A percentile compares a stretch with the other conserved stretches of the same genome.
Conservation (phyloP, 2,329 filamentous ascomycete genomes). For the Zalaria obscura region DNA sequence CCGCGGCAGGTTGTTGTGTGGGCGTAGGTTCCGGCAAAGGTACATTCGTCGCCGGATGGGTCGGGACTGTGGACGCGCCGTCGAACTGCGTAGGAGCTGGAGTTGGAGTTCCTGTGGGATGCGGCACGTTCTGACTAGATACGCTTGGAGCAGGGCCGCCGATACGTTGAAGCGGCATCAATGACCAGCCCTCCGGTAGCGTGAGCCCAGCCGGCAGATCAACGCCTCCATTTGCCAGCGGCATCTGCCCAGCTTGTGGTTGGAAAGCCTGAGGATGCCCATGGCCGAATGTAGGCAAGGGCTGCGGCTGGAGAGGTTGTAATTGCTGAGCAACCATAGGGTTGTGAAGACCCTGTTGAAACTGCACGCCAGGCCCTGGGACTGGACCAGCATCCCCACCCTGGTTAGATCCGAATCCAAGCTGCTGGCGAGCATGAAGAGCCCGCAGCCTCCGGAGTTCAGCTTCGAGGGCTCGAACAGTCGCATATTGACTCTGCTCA, state of each 20-base stretch:
- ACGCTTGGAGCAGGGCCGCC: conserved; percentile 1
- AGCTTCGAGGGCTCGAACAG: conserved; percentile 51
- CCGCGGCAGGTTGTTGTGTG: too few relatives aligned
- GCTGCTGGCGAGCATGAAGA: conserved; percentile 11
- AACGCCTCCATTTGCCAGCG: conserved; percentile 27
- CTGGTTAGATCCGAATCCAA: background rate
- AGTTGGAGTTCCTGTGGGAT: too few relatives aligned
- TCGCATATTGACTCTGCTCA: conserved; percentile 52
- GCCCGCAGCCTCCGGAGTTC: conserved; percentile 54
- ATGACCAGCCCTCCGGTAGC: conserved; percentile 38
- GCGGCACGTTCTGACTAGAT: too few relatives aligned
- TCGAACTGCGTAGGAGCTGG: too few relatives aligned
- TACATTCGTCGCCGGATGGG: too few relatives aligned
- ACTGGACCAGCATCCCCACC: too few relatives aligned
- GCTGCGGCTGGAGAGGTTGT: background rate
- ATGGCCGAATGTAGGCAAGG: conserved; percentile 7
- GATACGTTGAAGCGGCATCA: conserved; percentile 29
- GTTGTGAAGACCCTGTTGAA: too few relatives aligned
- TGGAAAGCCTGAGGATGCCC: conserved; percentile 16
- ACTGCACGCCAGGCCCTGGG: too few relatives aligned
- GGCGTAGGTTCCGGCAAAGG: too few relatives aligned
- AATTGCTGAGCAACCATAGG: background rate
- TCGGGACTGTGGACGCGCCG: too few relatives aligned
- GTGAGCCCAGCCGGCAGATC: conserved; percentile 35
- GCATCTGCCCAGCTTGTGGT: conserved; percentile 14